phyloP scores from a whole-genome alignment of 441 rosid genomes.

The Arabidopsis hybrid region DNA sequence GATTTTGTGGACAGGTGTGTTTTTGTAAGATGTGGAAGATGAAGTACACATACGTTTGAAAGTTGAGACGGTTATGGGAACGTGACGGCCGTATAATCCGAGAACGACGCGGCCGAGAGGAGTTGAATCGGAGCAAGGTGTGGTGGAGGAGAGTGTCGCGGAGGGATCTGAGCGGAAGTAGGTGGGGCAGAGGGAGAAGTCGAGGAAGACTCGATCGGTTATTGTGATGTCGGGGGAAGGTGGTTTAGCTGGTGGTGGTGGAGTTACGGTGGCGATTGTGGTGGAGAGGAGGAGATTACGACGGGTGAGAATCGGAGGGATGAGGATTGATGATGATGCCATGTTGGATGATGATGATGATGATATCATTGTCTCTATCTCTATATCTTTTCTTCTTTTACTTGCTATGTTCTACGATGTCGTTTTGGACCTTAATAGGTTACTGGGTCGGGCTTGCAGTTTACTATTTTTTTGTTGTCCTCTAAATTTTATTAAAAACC shows the following conservation, averaged over 20 bases:
- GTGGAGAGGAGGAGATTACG: slow-evolving; percentile 45
- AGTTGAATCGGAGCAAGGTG: slow-evolving; percentile 61
- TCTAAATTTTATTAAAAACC: too few species aligned
- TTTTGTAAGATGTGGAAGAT: slow-evolving; percentile 60
- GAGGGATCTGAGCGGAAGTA: slow-evolving; percentile 60
- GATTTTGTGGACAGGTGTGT: slow-evolving; percentile 82
- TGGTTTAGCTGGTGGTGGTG: slow-evolving; percentile 15
- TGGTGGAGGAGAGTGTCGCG: slow-evolving; percentile 60
- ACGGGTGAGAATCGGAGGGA: slow-evolving; percentile 47
- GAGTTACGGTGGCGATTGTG: slow-evolving; percentile 47
- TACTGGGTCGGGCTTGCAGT: too few species aligned
- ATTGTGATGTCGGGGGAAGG: slow-evolving; percentile 66
- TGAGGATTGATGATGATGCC: slow-evolving; percentile 43
- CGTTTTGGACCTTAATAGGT: too few species aligned
- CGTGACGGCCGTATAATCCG: slow-evolving; percentile 81
- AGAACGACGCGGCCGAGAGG: slow-evolving; percentile 81
- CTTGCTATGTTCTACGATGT: too few species aligned
- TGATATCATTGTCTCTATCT: background rate
- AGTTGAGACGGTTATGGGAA: slow-evolving; percentile 80
- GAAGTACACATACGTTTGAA: slow-evolving; percentile 81
- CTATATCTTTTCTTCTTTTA: background rate
- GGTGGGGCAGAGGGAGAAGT: slow-evolving; percentile 81
- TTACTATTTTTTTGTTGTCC: too few species aligned
- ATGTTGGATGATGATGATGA: slow-evolving; percentile 18
- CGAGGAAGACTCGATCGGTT: slow-evolving; percentile 86